Base-by-base conservation (phyloP, 371 early-diverging fungal genomes). In the Encephalitozoon cuniculi region DNA sequence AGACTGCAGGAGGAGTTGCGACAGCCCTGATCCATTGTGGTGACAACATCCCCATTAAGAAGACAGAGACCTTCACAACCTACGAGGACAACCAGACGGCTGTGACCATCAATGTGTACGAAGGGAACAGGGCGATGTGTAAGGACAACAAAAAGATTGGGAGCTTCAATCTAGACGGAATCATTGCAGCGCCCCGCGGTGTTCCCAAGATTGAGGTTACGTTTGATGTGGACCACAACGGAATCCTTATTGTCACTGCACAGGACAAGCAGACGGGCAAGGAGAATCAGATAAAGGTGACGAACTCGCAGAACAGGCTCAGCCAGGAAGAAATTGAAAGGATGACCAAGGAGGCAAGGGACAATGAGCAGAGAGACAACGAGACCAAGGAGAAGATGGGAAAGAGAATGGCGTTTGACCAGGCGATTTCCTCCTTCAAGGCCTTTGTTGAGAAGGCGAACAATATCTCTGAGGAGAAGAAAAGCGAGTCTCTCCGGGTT, bases 321-420 rank as follows among this genome's bases (percentile, higher is more conserved):
- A 82, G 81, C 32, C 87, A 89, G 76, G 88, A 88, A 77, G 88
- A 88, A n/a, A 87, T 76, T 32, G 43, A 64, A 2, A 74, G 46
- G 52, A 72, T 80, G 76, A 40, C 63, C 2, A 49, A 71, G 46
- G 68, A 71, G 18, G 75, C 94, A 77, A 93, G 92, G 86, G 71
- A 73, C 53, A 28, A 77, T n/a, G 67, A 87, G 59, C 52, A 75
- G n/a, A 43, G 21, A n/a, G 80, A 77, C 64, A 53, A 59, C 12
- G 32, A 46, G 23, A 15, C 64, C 18, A 59, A 52, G 28, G 52
- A 68, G 26, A 65, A 40, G 39, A 65, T 70, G 32, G 40, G 28
- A 3, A 63, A 40, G 28, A 66, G 51, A 18, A 71, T 71, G 44
- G 12, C 52, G 12, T 69, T 77, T 64, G 77, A 72, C 32, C 39